These are phyloP conservation scores for Amaranthus palmeri DNA, from an alignment of 148 eudicot genomes.

Conservation along the genomic window DNA sequence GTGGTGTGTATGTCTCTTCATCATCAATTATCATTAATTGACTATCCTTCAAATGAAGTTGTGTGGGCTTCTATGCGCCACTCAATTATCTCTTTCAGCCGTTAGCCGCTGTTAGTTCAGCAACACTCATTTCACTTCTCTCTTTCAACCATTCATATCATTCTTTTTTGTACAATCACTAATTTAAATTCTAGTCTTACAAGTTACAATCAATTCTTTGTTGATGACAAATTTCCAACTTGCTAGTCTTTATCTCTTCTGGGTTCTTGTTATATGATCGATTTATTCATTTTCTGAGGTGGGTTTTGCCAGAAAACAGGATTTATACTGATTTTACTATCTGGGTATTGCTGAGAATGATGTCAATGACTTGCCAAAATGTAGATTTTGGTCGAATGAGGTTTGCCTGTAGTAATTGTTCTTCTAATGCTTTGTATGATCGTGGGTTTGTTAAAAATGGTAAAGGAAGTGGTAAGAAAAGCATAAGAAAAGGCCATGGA, in stretches of 20 bases:
- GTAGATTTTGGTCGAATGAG: conserved; percentile 61
- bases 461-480: conserved; percentile 35
- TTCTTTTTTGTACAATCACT: not conserved
- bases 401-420: conserved; percentile 54
- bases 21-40: not conserved
- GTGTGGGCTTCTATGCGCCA: conserved; percentile 32
- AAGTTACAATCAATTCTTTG: not conserved
- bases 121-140: conserved; percentile 22
- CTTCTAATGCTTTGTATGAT: conserved; percentile 44
- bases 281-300: conserved; percentile 23
- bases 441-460: conserved; percentile 29
- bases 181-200: not conserved
- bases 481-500: conserved; percentile 27
- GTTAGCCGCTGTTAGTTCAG: not conserved
- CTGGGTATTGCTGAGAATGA: conserved; percentile 42
- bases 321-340: conserved; percentile 17
- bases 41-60: not conserved
- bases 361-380: conserved; percentile 61
- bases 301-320: conserved; percentile 27
- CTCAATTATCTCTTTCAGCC: conserved; percentile 21
- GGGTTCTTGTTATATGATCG: conserved; percentile 18
- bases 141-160: conserved; percentile 16
- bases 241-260: not conserved
- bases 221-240: conserved; percentile 1
- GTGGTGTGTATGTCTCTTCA: not conserved